Base-by-base conservation (phyloP, 192 early-diverging fungal species). In the Coemansia umbellata region DNA sequence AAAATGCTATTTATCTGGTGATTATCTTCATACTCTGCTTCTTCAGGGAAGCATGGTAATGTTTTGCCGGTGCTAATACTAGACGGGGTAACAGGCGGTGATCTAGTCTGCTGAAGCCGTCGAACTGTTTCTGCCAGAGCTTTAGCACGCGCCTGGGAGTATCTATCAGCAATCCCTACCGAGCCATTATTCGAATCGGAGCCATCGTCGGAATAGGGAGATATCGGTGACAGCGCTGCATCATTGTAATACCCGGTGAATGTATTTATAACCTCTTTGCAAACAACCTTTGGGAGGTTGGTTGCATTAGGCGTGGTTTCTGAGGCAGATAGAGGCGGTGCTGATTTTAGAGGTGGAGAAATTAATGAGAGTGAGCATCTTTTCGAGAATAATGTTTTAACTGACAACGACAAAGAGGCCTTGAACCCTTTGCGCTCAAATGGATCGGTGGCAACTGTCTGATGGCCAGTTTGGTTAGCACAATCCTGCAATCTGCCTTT, bases 11-110 rank as follows among this genome's bases (percentile, higher is more conserved):
- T 26, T 14, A n/a, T n/a, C 31, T 57, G 24, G 3, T 37, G 42
- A 22, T n/a, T 19, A 17, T 49, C 24, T 14, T 58, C 55, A 32
- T 62, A 56, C 51, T 72, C 69, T 23, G 48, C 49, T 21, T 65
- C 69, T 42, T 74, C 63, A 26, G 63, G 63, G 17, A 61, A 74
- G 41, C 55, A 74, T 4, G 70, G 60, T 35, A 74, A 41, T 2
- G 70, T 74, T 31, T 58, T 58, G 19, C 63, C 63, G 13, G 70
- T 66, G 54, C 43, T 37, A 18, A 66, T 61, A 42, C 70, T 74
- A 3, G 70, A 74, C 14, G 70, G 70, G 3, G 70, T 63, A 7
- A 60, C 35, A 1, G 70, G 70, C 31, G 50, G 52, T 4, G 52
- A 43, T 19, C 53, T 47, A 11, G 52, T 42, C 15, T 57, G 54